phyloP scores from a whole-genome alignment of 192 early-diverging fungal species.

The Backusella australiensis region DNA sequence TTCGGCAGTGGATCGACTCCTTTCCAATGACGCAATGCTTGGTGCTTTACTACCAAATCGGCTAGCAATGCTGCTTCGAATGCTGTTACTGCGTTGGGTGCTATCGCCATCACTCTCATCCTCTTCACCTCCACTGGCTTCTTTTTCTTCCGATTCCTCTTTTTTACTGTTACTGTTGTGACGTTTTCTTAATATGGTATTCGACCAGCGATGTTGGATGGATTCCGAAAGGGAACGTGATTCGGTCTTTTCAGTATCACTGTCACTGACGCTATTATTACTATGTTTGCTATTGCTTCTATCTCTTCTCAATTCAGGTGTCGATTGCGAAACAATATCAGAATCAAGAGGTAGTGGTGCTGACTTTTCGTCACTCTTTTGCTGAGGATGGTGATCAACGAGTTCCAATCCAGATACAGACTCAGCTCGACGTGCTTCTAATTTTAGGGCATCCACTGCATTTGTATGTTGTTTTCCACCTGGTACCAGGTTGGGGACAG shows the following conservation, averaged over 20 bases:
- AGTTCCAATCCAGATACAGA: neutral
- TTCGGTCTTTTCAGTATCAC: neutral
- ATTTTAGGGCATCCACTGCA: slow-evolving; percentile 8
- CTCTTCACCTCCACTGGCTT: neutral
- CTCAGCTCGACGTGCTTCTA: slow-evolving; percentile 11
- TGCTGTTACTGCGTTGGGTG: neutral
- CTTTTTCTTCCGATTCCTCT: neutral
- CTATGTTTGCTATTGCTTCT: neutral
- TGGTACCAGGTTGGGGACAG: neutral
- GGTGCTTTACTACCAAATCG: neutral
- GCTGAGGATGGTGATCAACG: neutral
- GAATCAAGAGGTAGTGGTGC: neutral
- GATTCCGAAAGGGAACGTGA: neutral
- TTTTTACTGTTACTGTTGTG: neutral
- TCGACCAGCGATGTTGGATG: neutral
- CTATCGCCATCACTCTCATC: neutral
- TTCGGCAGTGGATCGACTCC: neutral
- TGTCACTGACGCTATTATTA: neutral
- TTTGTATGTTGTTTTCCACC: neutral
- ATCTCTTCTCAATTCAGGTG: neutral
- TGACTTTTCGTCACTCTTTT: neutral
- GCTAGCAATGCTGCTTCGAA: neutral
- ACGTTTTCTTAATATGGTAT: neutral
- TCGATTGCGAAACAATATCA: neutral
- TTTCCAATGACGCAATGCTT: neutral